Percentiles rank a stretch among this genome's conserved stretches.
Evolutionary conservation across 1,284 basidiomycete species (phyloP).

Genomic region (Clitocybe nebularis): DNA sequence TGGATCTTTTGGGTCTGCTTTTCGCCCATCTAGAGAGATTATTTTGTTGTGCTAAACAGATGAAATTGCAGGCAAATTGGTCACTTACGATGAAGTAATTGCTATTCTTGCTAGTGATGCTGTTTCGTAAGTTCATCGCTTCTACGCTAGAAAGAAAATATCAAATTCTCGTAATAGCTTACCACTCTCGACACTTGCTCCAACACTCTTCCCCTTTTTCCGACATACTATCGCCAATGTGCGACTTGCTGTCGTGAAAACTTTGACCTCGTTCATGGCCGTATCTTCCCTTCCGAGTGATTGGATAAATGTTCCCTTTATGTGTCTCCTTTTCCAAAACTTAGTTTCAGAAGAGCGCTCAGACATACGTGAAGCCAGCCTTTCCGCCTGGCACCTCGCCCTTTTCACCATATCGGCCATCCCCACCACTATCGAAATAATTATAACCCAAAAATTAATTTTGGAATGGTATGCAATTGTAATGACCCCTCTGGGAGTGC

Average conservation of each 20-base stretch:
- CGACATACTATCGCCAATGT: conserved; percentile 96
- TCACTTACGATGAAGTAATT: conserved; percentile 78
- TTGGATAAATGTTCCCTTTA: conserved; percentile 80
- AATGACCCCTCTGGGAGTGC: conserved; percentile 88
- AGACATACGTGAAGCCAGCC: conserved; percentile 81
- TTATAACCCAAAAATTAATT: conserved; percentile 51
- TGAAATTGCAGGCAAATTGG: conserved; percentile 63
- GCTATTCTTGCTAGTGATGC: conserved; percentile 64
- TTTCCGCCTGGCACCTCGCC: conserved; percentile 77
- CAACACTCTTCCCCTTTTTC: conserved; percentile 94
- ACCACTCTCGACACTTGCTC: conserved; percentile 77
- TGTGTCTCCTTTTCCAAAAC: conserved; percentile 92
- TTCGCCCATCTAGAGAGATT: conserved; percentile 11
- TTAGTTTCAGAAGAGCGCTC: conserved; percentile 88
- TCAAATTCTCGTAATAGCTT: conserved; percentile 40
- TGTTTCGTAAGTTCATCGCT: conserved; percentile 52
- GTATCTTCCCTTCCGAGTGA: conserved; percentile 72
- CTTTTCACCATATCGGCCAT: conserved; percentile 50
- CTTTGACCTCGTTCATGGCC: conserved; percentile 82
- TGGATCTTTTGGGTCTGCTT: conserved; percentile 85
- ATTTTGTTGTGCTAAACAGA: not conserved
- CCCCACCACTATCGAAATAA: conserved; percentile 45
- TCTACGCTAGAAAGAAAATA: not conserved
- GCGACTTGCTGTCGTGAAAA: conserved; percentile 90
- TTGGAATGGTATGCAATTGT: conserved; percentile 84